Conservation (phyloP, 2,329 filamentous ascomycete genomes). For the Cladosporium phlei region DNA sequence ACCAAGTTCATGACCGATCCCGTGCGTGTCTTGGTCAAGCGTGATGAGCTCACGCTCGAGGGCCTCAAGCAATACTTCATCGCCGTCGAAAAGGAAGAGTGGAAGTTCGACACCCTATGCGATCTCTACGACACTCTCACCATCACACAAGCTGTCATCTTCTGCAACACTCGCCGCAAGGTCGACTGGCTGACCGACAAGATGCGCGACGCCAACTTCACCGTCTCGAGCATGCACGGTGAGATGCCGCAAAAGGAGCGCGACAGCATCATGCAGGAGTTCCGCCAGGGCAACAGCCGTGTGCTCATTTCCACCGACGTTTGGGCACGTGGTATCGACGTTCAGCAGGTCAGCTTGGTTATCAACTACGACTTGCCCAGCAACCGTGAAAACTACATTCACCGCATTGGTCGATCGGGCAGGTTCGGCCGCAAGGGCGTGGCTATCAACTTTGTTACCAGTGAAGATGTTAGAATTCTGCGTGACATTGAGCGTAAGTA, state of each 20-base stretch:
- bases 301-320: constrained; percentile 98
- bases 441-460: constrained; percentile 99
- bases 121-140: constrained; percentile 99
- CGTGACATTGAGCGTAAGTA: constrained; percentile 86
- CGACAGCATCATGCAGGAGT: constrained; percentile 99
- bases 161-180: constrained; percentile 99
- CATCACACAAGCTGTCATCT: constrained; percentile 99
- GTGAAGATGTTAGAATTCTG: constrained; percentile 98
- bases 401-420: constrained; percentile 98
- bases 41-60: constrained; percentile 98
- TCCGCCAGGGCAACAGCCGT: constrained; percentile 97
- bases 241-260: constrained; percentile 98
- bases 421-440: constrained; percentile 99
- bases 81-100: constrained; percentile 99
- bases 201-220: constrained; percentile 94
- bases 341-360: constrained; percentile 98
- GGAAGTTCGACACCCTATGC: constrained; percentile 98
- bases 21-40: constrained; percentile 98
- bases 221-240: constrained; percentile 98
- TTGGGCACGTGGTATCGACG: constrained; percentile 98
- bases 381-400: constrained; percentile 99
- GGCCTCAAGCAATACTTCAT: constrained; percentile 99
- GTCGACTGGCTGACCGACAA: constrained; percentile 99
- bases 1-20: constrained; percentile 99
- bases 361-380: constrained; percentile 99